Evolutionary conservation across 2,329 filamentous ascomycete genomes (phyloP).

Genomic region (Trichophyton schoenleinii): DNA sequence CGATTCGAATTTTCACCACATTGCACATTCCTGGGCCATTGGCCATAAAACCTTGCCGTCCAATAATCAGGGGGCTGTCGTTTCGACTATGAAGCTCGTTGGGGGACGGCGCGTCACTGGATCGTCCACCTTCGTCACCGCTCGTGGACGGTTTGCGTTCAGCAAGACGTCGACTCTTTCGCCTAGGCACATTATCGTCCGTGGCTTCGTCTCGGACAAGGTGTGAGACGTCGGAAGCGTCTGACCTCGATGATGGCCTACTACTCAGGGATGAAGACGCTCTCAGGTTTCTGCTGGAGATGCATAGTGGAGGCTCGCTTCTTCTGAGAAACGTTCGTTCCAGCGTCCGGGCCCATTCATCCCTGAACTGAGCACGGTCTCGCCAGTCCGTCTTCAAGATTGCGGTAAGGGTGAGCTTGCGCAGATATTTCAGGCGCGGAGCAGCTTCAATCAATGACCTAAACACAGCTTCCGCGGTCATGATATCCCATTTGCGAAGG

Average conservation of each 20-base stretch:
- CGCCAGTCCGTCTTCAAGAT: constrained; percentile 72
- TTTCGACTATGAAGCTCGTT: neutral
- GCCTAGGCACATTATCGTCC: neutral
- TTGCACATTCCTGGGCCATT: constrained; percentile 43
- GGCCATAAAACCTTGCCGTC: neutral
- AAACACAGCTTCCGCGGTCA: constrained; percentile 64
- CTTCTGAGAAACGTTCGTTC: constrained; percentile 37
- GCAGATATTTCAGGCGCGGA: constrained; percentile 50
- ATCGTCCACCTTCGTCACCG: neutral
- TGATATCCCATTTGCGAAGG: constrained; percentile 59
- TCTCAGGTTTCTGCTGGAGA: neutral
- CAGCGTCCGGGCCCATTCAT: constrained; percentile 62
- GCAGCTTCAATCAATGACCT: constrained; percentile 64
- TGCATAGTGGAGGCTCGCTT: constrained; percentile 13
- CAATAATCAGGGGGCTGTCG: neutral
- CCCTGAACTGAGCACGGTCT: constrained; percentile 64
- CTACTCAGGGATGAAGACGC: neutral
- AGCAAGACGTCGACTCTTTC: constrained; percentile 4
- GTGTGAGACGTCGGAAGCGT: neutral
- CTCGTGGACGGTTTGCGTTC: neutral
- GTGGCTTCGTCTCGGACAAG: neutral
- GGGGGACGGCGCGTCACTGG: neutral
- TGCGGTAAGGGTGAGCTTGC: constrained; percentile 58
- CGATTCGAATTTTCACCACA: constrained; percentile 46
- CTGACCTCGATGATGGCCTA: neutral